These are phyloP conservation scores for Colletotrichum limetticola DNA, from an alignment of 2,329 filamentous ascomycete species.

Conservation along the genomic window DNA sequence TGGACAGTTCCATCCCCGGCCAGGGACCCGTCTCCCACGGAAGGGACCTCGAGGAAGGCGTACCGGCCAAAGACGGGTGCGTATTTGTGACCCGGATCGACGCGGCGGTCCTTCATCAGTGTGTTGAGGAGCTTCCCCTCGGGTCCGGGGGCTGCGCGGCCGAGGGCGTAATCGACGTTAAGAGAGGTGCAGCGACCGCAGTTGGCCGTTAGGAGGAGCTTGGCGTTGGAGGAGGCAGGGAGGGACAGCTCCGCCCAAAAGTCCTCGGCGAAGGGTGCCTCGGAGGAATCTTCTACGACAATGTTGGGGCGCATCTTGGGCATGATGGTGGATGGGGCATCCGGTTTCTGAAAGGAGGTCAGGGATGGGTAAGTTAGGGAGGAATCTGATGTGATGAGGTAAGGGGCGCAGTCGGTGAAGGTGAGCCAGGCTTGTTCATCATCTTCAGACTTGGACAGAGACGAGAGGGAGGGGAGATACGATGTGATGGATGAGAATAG, in stretches of 20 bases:
- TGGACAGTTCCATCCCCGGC: constrained; percentile 37
- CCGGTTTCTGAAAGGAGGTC: constrained; percentile 57
- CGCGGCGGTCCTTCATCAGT: constrained; percentile 75
- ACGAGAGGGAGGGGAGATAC: constrained; percentile 42
- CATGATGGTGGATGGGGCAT: constrained; percentile 59
- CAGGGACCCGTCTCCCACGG: background rate
- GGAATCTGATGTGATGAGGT: constrained; percentile 75
- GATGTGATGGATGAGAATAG: constrained; percentile 44
- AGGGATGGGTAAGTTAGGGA: constrained; percentile 75
- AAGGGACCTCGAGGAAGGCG: constrained; percentile 62
- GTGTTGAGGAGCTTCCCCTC: constrained; percentile 74
- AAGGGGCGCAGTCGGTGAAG: constrained; percentile 81
- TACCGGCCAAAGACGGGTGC: constrained; percentile 80
- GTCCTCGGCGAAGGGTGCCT: constrained; percentile 74
- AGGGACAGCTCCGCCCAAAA: constrained; percentile 74
- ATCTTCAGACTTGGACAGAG: constrained; percentile 1
- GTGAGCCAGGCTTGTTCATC: constrained; percentile 64
- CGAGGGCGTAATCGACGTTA: constrained; percentile 78
- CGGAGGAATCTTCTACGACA: constrained; percentile 71
- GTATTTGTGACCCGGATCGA: constrained; percentile 75
- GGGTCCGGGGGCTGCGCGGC: constrained; percentile 66
- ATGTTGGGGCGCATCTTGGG: constrained; percentile 80
- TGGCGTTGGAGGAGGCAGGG: constrained; percentile 38
- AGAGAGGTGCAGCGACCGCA: constrained; percentile 76
- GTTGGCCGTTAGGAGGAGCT: constrained; percentile 73